Evolutionary conservation across 2,329 filamentous ascomycete species (phyloP).

Genomic region (Xylariaceae sp.): DNA sequence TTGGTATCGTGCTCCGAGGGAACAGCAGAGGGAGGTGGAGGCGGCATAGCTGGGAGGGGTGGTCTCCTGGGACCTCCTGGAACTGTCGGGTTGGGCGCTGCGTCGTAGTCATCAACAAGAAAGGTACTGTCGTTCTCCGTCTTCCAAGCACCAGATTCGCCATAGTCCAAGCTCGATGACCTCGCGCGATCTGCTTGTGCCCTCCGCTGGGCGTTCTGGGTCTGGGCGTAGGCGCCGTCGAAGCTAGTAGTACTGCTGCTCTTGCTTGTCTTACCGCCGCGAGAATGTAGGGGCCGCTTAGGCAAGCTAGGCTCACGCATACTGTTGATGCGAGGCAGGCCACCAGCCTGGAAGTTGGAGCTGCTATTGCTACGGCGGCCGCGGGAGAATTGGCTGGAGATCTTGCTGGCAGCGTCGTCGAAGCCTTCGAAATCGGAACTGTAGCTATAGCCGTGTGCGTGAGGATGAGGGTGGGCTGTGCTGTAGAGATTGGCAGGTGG

Average conservation of each 20-base stretch:
- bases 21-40: constrained; percentile 34
- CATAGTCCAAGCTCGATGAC: constrained; percentile 73
- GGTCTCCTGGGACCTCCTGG: constrained; percentile 68
- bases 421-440: constrained; percentile 57
- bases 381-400: constrained; percentile 50
- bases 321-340: constrained; percentile 61
- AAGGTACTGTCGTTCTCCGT: constrained; percentile 48
- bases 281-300: constrained; percentile 46
- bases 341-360: constrained; percentile 62
- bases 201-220: constrained; percentile 56
- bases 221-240: constrained; percentile 54
- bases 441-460: constrained; percentile 51
- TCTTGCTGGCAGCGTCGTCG: constrained; percentile 48
- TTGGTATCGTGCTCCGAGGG: constrained; percentile 37
- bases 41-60: constrained; percentile 34
- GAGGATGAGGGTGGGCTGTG: constrained; percentile 12
- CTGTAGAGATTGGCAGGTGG: constrained; percentile 21
- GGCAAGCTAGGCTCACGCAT: constrained; percentile 46
- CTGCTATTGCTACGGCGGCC: constrained; percentile 76
- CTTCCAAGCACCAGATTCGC: constrained; percentile 45
- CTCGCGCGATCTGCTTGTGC: constrained; percentile 49
- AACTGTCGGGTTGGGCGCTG: constrained; percentile 81
- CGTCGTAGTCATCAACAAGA: constrained; percentile 63
- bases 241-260: constrained; percentile 63
- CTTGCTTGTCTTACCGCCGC: constrained; percentile 64